phyloP scores from a whole-genome alignment of 1,139 yeast species.

The Sugiyamaella paludigena region DNA sequence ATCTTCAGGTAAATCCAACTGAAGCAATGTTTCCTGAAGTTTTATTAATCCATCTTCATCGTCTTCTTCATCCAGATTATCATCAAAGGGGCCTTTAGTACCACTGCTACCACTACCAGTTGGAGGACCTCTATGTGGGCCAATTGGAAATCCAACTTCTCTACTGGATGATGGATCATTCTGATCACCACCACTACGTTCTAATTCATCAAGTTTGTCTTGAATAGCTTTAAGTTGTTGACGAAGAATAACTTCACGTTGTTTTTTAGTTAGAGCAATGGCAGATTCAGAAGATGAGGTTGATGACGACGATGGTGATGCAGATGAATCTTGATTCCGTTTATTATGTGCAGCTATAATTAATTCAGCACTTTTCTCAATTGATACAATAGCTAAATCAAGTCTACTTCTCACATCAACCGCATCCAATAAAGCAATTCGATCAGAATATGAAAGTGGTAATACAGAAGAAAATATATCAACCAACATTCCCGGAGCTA shows the following conservation, averaged over 20 bases:
- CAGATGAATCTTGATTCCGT: slow-evolving; percentile 18
- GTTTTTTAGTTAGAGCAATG: slow-evolving; percentile 23
- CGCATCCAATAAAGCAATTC: slow-evolving; percentile 34
- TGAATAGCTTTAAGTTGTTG: slow-evolving; percentile 30
- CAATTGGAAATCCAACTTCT: slow-evolving; percentile 2
- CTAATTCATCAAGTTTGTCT: slow-evolving; percentile 30
- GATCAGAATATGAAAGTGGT: slow-evolving; percentile 35
- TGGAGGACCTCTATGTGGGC: slow-evolving; percentile 4
- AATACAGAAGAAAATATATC: slow-evolving; percentile 40
- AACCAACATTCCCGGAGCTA: slow-evolving; percentile 35
- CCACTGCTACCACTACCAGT: slow-evolving; percentile 51
- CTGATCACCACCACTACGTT: slow-evolving; percentile 3
- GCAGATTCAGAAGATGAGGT: not conserved
- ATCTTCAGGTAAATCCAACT: slow-evolving; percentile 34
- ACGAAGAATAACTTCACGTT: slow-evolving; percentile 32
- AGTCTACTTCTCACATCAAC: slow-evolving; percentile 30
- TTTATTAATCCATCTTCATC: slow-evolving; percentile 36
- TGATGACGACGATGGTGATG: slow-evolving; percentile 13
- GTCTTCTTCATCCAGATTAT: slow-evolving; percentile 25
- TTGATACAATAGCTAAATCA: slow-evolving; percentile 28
- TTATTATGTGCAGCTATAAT: slow-evolving; percentile 27
- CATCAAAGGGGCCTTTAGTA: slow-evolving; percentile 64
- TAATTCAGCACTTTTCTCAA: slow-evolving; percentile 22
- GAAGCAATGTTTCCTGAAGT: slow-evolving; percentile 31
- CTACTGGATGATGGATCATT: not conserved